Conservation (phyloP, 306 rosid species). For the Luffa aegyptiaca region DNA sequence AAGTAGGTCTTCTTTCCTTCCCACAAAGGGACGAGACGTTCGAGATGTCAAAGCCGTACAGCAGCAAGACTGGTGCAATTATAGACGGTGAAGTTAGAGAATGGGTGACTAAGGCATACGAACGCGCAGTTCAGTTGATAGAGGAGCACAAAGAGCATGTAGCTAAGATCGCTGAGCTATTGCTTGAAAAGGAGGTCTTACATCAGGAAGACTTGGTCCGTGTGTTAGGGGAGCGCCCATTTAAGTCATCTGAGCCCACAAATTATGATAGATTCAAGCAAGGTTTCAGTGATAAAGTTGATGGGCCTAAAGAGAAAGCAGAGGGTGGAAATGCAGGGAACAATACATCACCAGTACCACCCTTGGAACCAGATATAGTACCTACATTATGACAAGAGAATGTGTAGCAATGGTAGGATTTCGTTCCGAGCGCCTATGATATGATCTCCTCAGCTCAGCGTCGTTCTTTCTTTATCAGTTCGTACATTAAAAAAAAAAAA, state of each 20-base stretch:
- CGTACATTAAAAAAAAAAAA: neutral
- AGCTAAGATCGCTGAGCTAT: constrained; percentile 24
- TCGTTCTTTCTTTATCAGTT: neutral
- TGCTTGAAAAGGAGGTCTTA: constrained; percentile 37
- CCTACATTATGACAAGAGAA: neutral
- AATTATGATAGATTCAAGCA: constrained; percentile 26
- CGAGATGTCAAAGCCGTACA: constrained; percentile 30
- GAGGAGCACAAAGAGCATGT: constrained; percentile 27
- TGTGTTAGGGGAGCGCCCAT: constrained; percentile 31
- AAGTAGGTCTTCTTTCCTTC: constrained; percentile 35
- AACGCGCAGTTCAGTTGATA: constrained; percentile 21
- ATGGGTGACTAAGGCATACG: constrained; percentile 32
- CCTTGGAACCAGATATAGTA: neutral
- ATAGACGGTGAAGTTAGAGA: constrained; percentile 33
- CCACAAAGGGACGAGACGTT: constrained; percentile 21
- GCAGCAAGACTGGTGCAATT: constrained; percentile 32
- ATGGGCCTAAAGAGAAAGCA: constrained; percentile 7
- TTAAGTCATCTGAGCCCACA: constrained; percentile 15
- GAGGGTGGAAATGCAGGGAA: neutral
- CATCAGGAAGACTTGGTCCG: constrained; percentile 28
- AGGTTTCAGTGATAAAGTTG: constrained; percentile 20
- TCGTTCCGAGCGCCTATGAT: neutral
- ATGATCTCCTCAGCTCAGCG: no score
- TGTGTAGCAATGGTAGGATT: neutral
- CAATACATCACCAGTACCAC: neutral